Base-by-base conservation (phyloP, 2,329 filamentous ascomycete genomes). In the Verticillium klebahnii region DNA sequence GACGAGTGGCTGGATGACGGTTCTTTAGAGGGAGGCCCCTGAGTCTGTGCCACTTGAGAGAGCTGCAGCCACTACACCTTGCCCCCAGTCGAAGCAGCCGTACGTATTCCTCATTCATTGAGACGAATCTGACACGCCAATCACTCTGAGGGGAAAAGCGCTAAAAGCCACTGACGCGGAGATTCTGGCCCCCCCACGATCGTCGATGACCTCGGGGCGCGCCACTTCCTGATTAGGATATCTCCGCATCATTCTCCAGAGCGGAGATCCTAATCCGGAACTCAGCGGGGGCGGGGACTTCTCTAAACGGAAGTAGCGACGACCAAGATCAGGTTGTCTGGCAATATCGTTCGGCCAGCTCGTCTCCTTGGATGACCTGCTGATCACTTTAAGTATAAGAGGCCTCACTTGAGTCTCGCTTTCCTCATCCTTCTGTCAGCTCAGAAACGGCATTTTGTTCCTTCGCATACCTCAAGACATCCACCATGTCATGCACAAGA, bases 1-100 rank as follows among this genome's bases (percentile, higher is more conserved):
- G 34, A n/a, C 14, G 58, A 54, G 14, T 59, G 58, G 58, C 8
- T 59, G 19, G n/a, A 55, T 11, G 58, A 59, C 8, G 58, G 40
- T 15, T 25, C n/a, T 11, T 34, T 45, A 1, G 56, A 34, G 6
- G 40, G 17, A 50, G 12, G 8, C 17, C 50, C 50, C 50, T 54
- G 50, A 54, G 19, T 40, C 14, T 4, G 17, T 3, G 37, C 37
- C 6, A 29, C 29, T 29, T 29, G 29, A 29, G 6, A 40, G 17
- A 17, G 12, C 14, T 17, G 15, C 37, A 17, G 14, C 14, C 17
- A 40, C 37, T 4, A 40, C 37, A 40, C 37, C 14, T 15, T 12
- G 1, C 17, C 6, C 37, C 15, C 5, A 14, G 29, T 14, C 34
- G 14, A 11, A 36, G 34, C 34, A 36, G 29, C 5, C 29, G 5